Evolutionary conservation across 208 protist species (phyloP), one percentile per base, ranked within the genome.

Genomic region (Vickermania ingenoplastis): DNA sequence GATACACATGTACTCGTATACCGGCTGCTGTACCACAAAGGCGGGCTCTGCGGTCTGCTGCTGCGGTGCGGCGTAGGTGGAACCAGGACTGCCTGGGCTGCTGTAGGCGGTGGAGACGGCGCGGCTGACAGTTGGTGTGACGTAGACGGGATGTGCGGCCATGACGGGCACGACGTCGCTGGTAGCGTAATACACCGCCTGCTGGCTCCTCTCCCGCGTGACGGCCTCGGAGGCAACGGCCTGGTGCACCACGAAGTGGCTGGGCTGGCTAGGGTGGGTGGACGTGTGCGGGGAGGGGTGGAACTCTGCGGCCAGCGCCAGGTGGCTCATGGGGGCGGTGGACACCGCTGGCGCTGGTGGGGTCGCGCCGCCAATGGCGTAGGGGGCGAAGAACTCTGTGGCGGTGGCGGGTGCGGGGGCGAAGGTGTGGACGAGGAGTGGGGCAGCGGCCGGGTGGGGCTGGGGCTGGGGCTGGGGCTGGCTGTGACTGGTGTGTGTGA

Each of bases 81-180:
- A 45, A 17, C 11, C 11, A n/a, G 36, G 36, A 45, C 36, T 45
- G 11, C 50, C 53, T 31, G 24, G 53, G 7, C 21, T 57, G 53
- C 53, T 57, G 53, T 24, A 31, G 25, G 53, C 53, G 53, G 11
- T 57, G 53, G 24, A 31, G 25, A 24, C 26, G 7, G 53, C 23
- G 22, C 23, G 11, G 53, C 53, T 57, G 11, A 13, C 27, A 17
- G 53, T 27, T 54, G 50, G 21, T 2, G n/a, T 29, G 53, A 29
- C 30, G 26, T 31, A 22, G 26, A 29, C n/a, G 5, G 3, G 11
- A 17, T 2, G 23, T 17, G 23, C 25, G 5, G 2, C 17, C 11
- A 31, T 29, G 25, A 26, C 25, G 24, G 4, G 23, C 2, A n/a
- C 53, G 53, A 31, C 24, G 5, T 21, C 17, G 3, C 28, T 22